These are phyloP conservation scores for Lactifluus pinguis DNA, from an alignment of 768 basidiomycete species.

Conservation along the genomic window DNA sequence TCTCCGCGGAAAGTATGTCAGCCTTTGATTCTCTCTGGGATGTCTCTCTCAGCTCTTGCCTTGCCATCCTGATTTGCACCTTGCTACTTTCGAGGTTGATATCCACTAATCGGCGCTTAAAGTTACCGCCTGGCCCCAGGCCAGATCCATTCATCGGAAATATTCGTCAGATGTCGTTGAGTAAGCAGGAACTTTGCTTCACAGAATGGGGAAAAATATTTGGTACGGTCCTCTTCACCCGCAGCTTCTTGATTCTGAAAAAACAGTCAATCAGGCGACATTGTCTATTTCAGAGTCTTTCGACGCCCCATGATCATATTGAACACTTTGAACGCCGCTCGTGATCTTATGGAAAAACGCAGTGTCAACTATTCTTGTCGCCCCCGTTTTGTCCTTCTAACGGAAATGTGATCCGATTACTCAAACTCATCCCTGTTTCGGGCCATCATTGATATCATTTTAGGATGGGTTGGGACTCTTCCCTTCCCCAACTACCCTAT, in stretches of 20 bases:
- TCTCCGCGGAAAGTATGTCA: not conserved
- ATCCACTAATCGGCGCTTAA: constrained; percentile 8
- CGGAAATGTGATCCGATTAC: constrained; percentile 22
- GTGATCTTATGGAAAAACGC: constrained; percentile 29
- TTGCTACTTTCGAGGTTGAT: constrained; percentile 18
- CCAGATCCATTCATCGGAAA: constrained; percentile 27
- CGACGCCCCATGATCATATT: constrained; percentile 25
- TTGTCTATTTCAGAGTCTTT: constrained; percentile 27
- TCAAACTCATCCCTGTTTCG: not conserved
- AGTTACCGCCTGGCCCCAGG: constrained; percentile 25
- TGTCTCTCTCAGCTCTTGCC: not conserved
- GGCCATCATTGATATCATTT: not conserved
- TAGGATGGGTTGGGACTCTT: constrained; percentile 20
- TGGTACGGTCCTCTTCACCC: constrained; percentile 18
- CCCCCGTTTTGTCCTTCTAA: constrained; percentile 24
- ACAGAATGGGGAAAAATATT: constrained; percentile 24
- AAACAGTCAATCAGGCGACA: constrained; percentile 22
- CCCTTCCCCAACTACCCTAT: constrained; percentile 20
- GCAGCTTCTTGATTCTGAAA: not conserved
- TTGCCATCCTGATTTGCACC: constrained; percentile 5
- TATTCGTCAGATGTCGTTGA: constrained; percentile 23
- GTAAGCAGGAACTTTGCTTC: constrained; percentile 22
- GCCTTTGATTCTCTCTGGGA: not conserved
- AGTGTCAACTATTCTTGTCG: constrained; percentile 28
- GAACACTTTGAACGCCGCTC: constrained; percentile 27